phyloP scores from a whole-genome alignment of 148 eudicot species.

The Rhododendron ovatum region DNA sequence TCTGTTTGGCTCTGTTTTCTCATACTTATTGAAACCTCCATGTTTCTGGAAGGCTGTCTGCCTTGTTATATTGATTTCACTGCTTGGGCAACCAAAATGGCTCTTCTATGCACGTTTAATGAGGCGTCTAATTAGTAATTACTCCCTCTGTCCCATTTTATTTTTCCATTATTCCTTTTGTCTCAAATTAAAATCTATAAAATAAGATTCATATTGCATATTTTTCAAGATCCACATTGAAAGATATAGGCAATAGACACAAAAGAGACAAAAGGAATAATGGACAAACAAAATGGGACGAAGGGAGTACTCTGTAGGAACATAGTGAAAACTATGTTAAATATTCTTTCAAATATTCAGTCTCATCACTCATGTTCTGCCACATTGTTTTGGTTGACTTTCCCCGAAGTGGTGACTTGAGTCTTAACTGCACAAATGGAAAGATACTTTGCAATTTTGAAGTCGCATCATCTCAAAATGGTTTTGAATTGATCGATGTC shows the following conservation, averaged over 20 bases:
- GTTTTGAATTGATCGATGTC: not conserved
- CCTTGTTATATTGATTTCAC: not conserved
- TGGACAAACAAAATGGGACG: too few relatives aligned
- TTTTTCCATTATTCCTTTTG: too few relatives aligned
- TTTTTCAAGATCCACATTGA: too few relatives aligned
- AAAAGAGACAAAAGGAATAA: too few relatives aligned
- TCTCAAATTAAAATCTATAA: too few relatives aligned
- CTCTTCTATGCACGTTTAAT: not conserved
- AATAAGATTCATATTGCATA: too few relatives aligned
- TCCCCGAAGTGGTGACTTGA: not conserved
- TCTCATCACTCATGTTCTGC: not conserved
- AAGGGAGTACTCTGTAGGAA: too few relatives aligned
- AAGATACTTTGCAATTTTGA: not conserved
- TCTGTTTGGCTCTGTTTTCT: not conserved
- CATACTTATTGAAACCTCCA: not conserved
- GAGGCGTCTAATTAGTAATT: not conserved
- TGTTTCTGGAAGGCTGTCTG: not conserved
- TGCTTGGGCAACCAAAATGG: not conserved
- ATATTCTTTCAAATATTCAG: not conserved
- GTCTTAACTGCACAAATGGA: not conserved
- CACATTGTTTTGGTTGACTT: not conserved
- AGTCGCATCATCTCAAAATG: not conserved
- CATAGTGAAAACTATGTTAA: not conserved
- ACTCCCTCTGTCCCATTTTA: too few relatives aligned
- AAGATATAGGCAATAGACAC: too few relatives aligned